Evolutionary conservation across 805 yeast species (phyloP).

Genomic region (Lachancea waltii): DNA sequence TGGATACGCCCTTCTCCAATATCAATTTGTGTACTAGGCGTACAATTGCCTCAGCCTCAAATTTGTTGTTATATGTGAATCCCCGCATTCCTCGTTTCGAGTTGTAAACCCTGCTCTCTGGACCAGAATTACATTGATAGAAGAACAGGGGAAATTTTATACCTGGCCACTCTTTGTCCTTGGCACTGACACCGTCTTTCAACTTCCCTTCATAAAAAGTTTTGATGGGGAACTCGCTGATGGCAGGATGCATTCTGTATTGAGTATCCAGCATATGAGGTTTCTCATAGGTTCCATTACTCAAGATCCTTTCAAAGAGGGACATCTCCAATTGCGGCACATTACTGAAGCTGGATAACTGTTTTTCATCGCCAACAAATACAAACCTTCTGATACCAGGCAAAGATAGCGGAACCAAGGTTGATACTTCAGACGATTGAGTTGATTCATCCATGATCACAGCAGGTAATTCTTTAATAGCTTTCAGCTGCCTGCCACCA

Average conservation of each 20-base stretch:
- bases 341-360: slow-evolving; percentile 63
- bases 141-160: slow-evolving; percentile 56
- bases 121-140: slow-evolving; percentile 45
- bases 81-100: slow-evolving; percentile 41
- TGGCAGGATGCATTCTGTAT: slow-evolving; percentile 61
- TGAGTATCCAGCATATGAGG: slow-evolving; percentile 68
- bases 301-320: slow-evolving; percentile 58
- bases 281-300: slow-evolving; percentile 51
- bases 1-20: slow-evolving; percentile 45
- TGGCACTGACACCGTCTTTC: slow-evolving; percentile 52
- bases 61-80: slow-evolving; percentile 49
- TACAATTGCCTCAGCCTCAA: slow-evolving; percentile 46
- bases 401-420: slow-evolving; percentile 64
- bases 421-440: slow-evolving; percentile 67
- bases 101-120: slow-evolving; percentile 45
- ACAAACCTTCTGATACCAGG: slow-evolving; percentile 60
- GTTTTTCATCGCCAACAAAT: slow-evolving; percentile 72
- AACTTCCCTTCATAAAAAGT: slow-evolving; percentile 45
- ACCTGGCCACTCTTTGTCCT: slow-evolving; percentile 41
- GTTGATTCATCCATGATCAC: slow-evolving; percentile 78
- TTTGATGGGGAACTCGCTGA: slow-evolving; percentile 52
- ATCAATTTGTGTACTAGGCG: slow-evolving; percentile 45
- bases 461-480: slow-evolving; percentile 49
- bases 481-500: slow-evolving; percentile 58
- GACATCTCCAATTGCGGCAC: slow-evolving; percentile 62